These are phyloP conservation scores for Saccharomyces jurei DNA, from an alignment of 805 yeast genomes.

Conservation along the genomic window DNA sequence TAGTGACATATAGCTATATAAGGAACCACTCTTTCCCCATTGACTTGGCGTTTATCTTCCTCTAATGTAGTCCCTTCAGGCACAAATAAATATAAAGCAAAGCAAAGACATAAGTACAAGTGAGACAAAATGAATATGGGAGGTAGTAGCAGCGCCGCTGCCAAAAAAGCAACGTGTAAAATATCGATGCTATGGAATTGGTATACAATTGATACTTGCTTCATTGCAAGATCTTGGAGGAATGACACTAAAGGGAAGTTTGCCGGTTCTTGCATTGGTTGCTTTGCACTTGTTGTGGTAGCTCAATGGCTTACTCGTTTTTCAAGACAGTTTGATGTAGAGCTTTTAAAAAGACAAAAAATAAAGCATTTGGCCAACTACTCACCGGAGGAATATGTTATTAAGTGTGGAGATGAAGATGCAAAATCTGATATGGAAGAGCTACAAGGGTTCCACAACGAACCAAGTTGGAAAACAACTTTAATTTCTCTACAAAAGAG, in stretches of 20 bases:
- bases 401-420: slow-evolving; percentile 3
- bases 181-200: slow-evolving; percentile 63
- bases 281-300: slow-evolving; percentile 47
- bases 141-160: slow-evolving; percentile 2
- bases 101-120: neutral
- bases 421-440: slow-evolving; percentile 9
- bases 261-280: slow-evolving; percentile 72
- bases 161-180: slow-evolving; percentile 8
- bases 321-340: slow-evolving; percentile 43
- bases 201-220: slow-evolving; percentile 60
- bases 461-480: slow-evolving; percentile 9
- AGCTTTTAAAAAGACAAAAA: slow-evolving; percentile 28
- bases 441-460: slow-evolving; percentile 1
- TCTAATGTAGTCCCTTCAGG: neutral
- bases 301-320: slow-evolving; percentile 51
- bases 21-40: neutral
- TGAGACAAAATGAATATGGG: slow-evolving; percentile 8
- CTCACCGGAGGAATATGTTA: slow-evolving; percentile 1
- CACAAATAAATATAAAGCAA: neutral
- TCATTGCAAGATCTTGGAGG: slow-evolving; percentile 58
- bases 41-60: neutral
- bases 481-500: slow-evolving; percentile 17
- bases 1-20: neutral
- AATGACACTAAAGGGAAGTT: slow-evolving; percentile 49
- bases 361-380: slow-evolving; percentile 4